Evolutionary conservation across 1,284 basidiomycete genomes (phyloP).

Genomic region (Tetrapyrgos nigripes): DNA sequence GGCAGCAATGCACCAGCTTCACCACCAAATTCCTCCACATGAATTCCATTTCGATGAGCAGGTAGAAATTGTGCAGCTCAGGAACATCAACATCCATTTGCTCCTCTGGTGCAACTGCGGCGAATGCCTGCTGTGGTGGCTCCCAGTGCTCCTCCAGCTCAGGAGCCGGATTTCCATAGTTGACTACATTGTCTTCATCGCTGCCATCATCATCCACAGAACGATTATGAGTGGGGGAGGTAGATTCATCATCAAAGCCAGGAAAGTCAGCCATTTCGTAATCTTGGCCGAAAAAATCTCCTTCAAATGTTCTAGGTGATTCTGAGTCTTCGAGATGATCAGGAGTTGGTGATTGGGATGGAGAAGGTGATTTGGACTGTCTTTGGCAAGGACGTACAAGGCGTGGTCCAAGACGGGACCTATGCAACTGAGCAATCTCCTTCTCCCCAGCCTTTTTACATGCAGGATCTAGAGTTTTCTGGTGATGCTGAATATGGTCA

Average conservation of each 20-base stretch:
- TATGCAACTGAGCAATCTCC: not conserved
- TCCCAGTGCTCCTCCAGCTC: not conserved
- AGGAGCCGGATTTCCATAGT: not conserved
- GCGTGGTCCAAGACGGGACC: not conserved
- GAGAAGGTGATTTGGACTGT: not conserved
- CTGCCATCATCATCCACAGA: no score
- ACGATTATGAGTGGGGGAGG: no score
- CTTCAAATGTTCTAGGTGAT: not conserved
- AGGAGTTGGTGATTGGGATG: not conserved
- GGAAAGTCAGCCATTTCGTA: conserved; percentile 1
- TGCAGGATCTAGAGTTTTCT: not conserved
- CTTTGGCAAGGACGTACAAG: not conserved
- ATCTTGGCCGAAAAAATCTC: conserved; percentile 1
- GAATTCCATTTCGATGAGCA: not conserved
- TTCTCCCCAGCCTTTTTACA: not conserved
- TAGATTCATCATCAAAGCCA: not conserved
- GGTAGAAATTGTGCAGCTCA: not conserved
- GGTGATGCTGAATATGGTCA: not conserved
- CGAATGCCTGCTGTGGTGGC: not conserved
- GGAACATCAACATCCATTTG: not conserved
- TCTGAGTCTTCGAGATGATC: no score
- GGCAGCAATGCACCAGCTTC: not conserved
- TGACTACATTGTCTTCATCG: not conserved
- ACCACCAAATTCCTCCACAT: conserved; percentile 2
- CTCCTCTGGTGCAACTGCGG: not conserved